A percentile compares a stretch with the other conserved stretches of the same genome.
phyloP scores from a whole-genome alignment of 140 eudicot species.

The Cichorium intybus region DNA sequence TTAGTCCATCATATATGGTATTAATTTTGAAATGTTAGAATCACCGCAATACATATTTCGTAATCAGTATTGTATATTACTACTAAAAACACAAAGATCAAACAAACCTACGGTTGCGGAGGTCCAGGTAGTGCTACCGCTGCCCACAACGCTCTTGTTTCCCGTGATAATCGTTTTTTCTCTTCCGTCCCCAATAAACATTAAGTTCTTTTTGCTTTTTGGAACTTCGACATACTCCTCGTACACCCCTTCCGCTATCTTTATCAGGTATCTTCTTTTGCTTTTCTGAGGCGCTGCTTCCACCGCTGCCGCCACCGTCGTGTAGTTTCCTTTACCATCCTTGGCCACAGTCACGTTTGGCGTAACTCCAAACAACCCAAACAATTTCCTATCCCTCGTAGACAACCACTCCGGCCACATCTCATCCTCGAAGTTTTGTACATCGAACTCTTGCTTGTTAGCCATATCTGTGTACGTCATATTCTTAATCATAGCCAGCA shows the following conservation, averaged over 20 bases:
- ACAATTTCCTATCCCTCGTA: slow-evolving; percentile 17
- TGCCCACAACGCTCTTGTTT: slow-evolving; percentile 19
- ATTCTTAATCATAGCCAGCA: slow-evolving; percentile 28
- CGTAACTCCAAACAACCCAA: not conserved
- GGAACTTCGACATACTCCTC: slow-evolving; percentile 24
- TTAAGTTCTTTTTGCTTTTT: slow-evolving; percentile 27
- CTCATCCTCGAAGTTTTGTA: not conserved
- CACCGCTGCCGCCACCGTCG: slow-evolving; percentile 30
- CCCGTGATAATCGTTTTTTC: slow-evolving; percentile 45
- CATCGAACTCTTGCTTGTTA: not conserved
- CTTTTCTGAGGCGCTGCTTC: slow-evolving; percentile 29
- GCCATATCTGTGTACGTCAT: slow-evolving; percentile 24
- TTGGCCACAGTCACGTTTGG: slow-evolving; percentile 19
- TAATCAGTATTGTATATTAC: too few relatives aligned
- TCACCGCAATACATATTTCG: not conserved
- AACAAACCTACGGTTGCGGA: slow-evolving; percentile 37
- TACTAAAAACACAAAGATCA: too few relatives aligned
- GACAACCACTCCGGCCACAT: slow-evolving; percentile 31
- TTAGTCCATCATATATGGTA: too few relatives aligned
- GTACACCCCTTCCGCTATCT: slow-evolving; percentile 27
- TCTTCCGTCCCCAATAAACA: slow-evolving; percentile 35
- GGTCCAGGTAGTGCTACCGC: slow-evolving; percentile 29
- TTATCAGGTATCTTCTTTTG: slow-evolving; percentile 14
- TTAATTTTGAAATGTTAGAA: too few relatives aligned
- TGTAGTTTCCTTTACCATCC: slow-evolving; percentile 35